Base-by-base conservation (phyloP, 2,329 filamentous ascomycete species). In the Monilinia vaccinii-corymbosi region DNA sequence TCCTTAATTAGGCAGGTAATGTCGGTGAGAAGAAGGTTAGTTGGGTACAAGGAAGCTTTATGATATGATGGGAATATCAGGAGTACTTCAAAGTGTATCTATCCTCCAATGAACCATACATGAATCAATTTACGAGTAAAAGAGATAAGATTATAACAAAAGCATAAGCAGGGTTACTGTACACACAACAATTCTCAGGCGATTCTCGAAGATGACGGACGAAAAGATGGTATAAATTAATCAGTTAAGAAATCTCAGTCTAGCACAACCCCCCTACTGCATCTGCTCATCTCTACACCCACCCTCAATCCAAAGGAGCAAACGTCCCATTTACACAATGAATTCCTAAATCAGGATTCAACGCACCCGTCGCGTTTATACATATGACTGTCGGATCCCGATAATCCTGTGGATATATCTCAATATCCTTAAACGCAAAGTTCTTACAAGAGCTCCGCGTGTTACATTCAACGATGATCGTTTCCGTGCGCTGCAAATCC, bases 381-480 rank as follows among this genome's bases (percentile, higher is more conserved):
- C 72, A 75, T n/a, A 75, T 65, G 9, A 72, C 68, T 1, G 65
- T 71, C 0, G 73, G 66, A 14, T 63, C 56, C 11, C 58, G 56
- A 28, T 65, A 65, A 48, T 57, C 69, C 60, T 74, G 72, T 1
- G 72, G 72, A 31, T 71, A 66, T 25, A 75, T 56, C 52, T 70
- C 66, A 49, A 75, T 71, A 60, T 72, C 70, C 42, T 66, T 62
- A 23, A 71, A 57, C n/a, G 49, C 60, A 51, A 75, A 74, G 58
- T 73, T 69, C 58, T 68, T 67, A 66, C 75, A 77, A 3, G 73
- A 76, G 5, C 63, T 66, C 11, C 71, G 64, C 3, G 73, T 75
- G 60, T 75, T 75, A 61, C 75, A 76, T 61, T 76, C 73, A 25
- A 77, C 66, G 40, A 77, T 73, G 40, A 76, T 66, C 11, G 73